Base-by-base conservation (phyloP, 352 stramenopile genomes). In the Phytophthora colocasiae region DNA sequence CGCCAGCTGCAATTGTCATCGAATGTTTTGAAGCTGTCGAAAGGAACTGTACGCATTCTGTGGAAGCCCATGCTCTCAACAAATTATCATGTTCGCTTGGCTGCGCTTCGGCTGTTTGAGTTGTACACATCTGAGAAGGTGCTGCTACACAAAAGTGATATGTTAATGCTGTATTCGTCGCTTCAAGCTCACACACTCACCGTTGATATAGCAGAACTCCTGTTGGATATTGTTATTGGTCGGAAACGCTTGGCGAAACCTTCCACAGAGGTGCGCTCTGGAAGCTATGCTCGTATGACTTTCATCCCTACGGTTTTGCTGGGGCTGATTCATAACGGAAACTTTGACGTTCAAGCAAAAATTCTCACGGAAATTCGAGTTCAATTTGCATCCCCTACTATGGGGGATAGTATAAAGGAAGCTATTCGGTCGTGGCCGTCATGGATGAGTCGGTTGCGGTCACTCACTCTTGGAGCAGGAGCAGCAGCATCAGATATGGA, bases 391-490 rank as follows among this genome's bases (percentile, higher is more conserved):
- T 85, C 74, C 9, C 49, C 71, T 6, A 73, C 73, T 1, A 69
- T 75, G 41, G 80, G 81, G 9, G 77, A 89, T 41, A 83, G 55
- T 15, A 61, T 85, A 24, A 85, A 88, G 54, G 86, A 94, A 69
- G 60, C 79, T n/a, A 82, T 92, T 47, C 73, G 86, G 39, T 90
- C 83, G 3, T 93, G 85, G 85, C 83, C 85, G 27, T 67, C 77
- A 12, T 93, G 83, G 85, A 58, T 93, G 26, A 71, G 68, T 53
- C 82, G 77, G 36, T 57, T 92, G 8, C 69, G 76, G 52, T 77
- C 71, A 41, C 63, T 89, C 2, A 53, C 69, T 15, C 14, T 73
- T 49, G 44, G 38, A 26, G 63, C 71, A 10, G 60, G 49, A 51
- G 51, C 46, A 46, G 58, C 58, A 61, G 34, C 45, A 17, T 19